These are phyloP conservation scores for Lasiosphaeris hirsuta DNA, from an alignment of 495 filamentous ascomycete species.

Conservation along the genomic window DNA sequence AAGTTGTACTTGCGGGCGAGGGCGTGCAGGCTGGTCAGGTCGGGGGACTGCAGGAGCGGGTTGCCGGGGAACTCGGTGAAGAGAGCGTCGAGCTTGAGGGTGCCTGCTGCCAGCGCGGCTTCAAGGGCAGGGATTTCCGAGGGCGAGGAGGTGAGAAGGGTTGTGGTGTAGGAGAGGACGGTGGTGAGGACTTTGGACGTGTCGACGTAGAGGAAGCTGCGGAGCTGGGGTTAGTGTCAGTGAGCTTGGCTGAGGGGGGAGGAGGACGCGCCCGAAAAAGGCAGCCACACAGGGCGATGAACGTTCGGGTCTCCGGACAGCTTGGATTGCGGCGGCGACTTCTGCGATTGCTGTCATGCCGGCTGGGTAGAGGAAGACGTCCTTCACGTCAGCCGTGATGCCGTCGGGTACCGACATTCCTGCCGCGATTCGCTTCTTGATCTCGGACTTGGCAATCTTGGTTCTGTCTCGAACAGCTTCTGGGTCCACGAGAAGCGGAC, in stretches of 20 bases:
- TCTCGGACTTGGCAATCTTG: not conserved
- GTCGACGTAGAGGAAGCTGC: conserved; percentile 31
- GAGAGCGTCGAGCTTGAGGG: not conserved
- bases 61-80: conserved; percentile 33
- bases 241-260: not conserved
- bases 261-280: conserved; percentile 17
- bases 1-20: conserved; percentile 6
- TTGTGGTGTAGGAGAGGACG: not conserved
- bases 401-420: not conserved
- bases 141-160: conserved; percentile 8
- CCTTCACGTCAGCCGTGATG: not conserved
- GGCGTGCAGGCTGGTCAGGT: conserved; percentile 1
- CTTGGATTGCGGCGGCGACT: conserved; percentile 4
- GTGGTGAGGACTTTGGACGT: conserved; percentile 20
- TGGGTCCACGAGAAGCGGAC: not conserved
- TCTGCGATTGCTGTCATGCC: conserved; percentile 25
- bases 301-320: not conserved
- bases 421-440: conserved; percentile 7
- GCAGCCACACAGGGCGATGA: conserved; percentile 2
- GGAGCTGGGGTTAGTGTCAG: not conserved
- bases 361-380: conserved; percentile 23
- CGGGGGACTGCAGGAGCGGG: conserved; percentile 24
- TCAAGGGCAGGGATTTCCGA: conserved; percentile 1
- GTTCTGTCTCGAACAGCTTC: not conserved
- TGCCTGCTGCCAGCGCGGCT: not conserved